Conservation (phyloP, 2,329 filamentous ascomycete genomes). For the Ilyonectria mors-panacis region DNA sequence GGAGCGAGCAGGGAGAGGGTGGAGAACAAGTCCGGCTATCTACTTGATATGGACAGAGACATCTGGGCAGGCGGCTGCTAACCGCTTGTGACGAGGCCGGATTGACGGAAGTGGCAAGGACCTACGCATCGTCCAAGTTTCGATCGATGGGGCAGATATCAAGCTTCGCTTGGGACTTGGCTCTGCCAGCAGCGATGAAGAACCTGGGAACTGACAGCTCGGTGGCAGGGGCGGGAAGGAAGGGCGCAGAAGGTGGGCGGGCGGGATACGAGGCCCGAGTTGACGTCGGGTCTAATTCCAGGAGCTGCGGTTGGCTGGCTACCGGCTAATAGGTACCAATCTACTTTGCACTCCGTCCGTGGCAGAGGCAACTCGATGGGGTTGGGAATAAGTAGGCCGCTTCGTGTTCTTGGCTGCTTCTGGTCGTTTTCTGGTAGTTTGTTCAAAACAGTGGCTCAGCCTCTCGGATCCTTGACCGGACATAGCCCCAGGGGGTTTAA, state of each 20-base stretch:
- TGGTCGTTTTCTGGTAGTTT: background rate
- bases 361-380: background rate
- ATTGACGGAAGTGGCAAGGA: slow-evolving; percentile 3
- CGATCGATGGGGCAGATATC: slow-evolving; percentile 16
- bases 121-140: background rate
- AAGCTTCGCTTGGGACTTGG: slow-evolving; percentile 22
- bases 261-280: slow-evolving; percentile 19
- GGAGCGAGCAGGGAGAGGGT: background rate
- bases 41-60: background rate
- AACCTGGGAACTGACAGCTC: background rate
- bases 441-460: background rate
- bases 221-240: slow-evolving; percentile 18
- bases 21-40: background rate
- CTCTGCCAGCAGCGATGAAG: slow-evolving; percentile 9
- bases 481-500: slow-evolving; percentile 10
- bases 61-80: background rate
- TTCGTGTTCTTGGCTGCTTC: background rate
- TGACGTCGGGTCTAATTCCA: background rate
- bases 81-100: background rate
- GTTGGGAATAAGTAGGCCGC: background rate
- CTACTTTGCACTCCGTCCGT: background rate
- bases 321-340: background rate
- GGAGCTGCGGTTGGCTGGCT: slow-evolving; percentile 6
- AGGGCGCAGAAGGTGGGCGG: background rate
- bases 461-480: background rate